Evolutionary conservation across 805 yeast genomes (phyloP).

Genomic region (Lachancea quebecensis): DNA sequence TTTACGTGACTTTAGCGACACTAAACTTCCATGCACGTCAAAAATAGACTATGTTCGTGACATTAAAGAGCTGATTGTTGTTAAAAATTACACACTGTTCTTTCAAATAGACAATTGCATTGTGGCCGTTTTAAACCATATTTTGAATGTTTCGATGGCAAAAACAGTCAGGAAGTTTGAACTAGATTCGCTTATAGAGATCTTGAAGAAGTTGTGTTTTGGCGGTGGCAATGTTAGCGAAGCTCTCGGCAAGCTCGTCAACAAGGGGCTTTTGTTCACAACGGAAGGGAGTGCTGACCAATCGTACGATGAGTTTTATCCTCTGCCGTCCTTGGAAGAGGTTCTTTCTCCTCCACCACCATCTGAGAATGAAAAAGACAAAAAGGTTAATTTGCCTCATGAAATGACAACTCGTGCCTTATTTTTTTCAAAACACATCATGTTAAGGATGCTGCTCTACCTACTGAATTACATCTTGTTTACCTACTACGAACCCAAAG

Average conservation of each 20-base stretch:
- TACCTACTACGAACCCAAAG: constrained; percentile 39
- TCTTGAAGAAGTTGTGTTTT: constrained; percentile 30
- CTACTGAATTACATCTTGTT: constrained; percentile 44
- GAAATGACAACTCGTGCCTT: constrained; percentile 36
- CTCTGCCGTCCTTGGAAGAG: constrained; percentile 28
- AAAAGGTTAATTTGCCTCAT: constrained; percentile 34
- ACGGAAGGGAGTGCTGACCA: constrained; percentile 29
- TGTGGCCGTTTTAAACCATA: constrained; percentile 28
- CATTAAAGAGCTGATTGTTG: constrained; percentile 40
- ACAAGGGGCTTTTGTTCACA: constrained; percentile 26
- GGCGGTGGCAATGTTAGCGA: constrained; percentile 28
- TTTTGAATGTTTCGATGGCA: constrained; percentile 29
- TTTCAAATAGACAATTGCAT: constrained; percentile 40
- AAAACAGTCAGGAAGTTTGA: constrained; percentile 39
- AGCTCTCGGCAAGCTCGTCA: constrained; percentile 22
- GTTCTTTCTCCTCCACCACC: constrained; percentile 16
- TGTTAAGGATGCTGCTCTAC: constrained; percentile 43
- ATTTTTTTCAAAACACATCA: constrained; percentile 34
- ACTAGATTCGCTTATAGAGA: constrained; percentile 33
- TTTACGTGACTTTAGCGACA: constrained; percentile 36
- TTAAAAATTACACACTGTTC: constrained; percentile 41
- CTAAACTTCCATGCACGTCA: constrained; percentile 37
- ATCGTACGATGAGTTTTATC: constrained; percentile 27
- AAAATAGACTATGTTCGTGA: constrained; percentile 33
- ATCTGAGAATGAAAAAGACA: constrained; percentile 18